phyloP scores from a whole-genome alignment of 2,329 filamentous ascomycete genomes.

The Colletotrichum lindemuthianum region DNA sequence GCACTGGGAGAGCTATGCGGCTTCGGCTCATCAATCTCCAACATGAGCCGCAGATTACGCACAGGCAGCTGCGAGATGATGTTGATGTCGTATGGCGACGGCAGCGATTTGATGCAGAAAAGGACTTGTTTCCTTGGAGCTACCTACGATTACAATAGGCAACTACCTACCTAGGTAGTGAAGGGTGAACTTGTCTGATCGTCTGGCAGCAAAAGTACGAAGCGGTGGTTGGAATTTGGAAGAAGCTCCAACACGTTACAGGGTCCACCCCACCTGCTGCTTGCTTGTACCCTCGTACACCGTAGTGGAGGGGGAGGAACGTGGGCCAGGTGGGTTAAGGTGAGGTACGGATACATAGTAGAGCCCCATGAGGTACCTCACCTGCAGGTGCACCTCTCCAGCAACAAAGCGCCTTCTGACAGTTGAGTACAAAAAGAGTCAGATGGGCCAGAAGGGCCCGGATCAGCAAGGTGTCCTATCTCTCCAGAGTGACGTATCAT shows the following conservation, averaged over 20 bases:
- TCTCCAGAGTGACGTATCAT: too few relatives aligned
- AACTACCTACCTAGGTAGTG: too few relatives aligned
- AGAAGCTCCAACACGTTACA: constrained; percentile 30
- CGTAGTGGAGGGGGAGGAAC: background rate
- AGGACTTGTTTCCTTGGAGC: background rate
- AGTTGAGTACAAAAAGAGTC: background rate
- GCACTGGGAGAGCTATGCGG: too few relatives aligned
- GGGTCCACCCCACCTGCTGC: constrained; percentile 23
- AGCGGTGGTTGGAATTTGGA: constrained; percentile 11
- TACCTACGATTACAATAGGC: too few relatives aligned
- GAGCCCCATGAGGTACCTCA: background rate
- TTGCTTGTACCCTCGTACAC: background rate
- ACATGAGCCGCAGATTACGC: too few relatives aligned
- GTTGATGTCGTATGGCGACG: too few relatives aligned
- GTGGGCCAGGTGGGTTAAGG: constrained; percentile 13
- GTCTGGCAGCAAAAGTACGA: too few relatives aligned
- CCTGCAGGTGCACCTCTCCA: too few relatives aligned
- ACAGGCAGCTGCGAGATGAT: background rate
- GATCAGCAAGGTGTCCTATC: too few relatives aligned
- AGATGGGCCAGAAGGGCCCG: too few relatives aligned
- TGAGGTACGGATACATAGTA: constrained; percentile 19
- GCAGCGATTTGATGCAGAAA: too few relatives aligned
- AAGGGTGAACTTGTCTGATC: too few relatives aligned
- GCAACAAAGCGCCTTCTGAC: constrained; percentile 5
- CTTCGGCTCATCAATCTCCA: background rate